Base-by-base conservation (phyloP, 2,329 filamentous ascomycete genomes). In the Pseudocercospora fuligena region DNA sequence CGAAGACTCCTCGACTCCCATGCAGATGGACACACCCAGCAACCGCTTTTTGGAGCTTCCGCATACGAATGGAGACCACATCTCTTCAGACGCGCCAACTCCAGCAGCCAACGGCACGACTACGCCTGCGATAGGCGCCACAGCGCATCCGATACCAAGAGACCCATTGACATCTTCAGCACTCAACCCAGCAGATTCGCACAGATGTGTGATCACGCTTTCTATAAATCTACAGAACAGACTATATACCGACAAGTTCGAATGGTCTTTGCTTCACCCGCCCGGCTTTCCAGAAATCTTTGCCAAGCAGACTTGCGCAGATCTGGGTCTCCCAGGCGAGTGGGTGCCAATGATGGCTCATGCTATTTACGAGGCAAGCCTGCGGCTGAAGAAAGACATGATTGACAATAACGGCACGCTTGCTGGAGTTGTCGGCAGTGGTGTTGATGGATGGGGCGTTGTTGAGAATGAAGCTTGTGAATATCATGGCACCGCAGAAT, bases 341-440 rank as follows among this genome's bases (percentile, higher is more conserved):
- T 99, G 95, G 93, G 89, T 97, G 4, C 92, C 93, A 2, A 92
- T 93, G 31, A 92, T 99, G 83, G 92, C 95, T 14, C 94, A 97
- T 76, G 95, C 94, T 36, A 98, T 99, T 73, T 98, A 98, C 79
- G 95, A 99, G 80, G 92, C 95, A 9, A 93, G 96, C 0, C 80
- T 98, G 69, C 91, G 92, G 56, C 82, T 97, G 33, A 98, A 98
- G 82, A 99, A 99, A 80, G 95, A 98, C 76, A 93, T 94, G 0
- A 97, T 94, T 75, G 95, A 98, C 78, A 93, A 93, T 46, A 93
- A 93, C 43, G 77, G 77, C 14, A 76, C 71, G 16, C 65, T 79
- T 12, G 74, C 74, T 19, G 93, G 93, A 0, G 82, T 97, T 7
- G 89, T 97, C 16, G 90, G 90, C 47, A 88, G 88, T 65, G 89